Evolutionary conservation across 306 rosid species (phyloP).

Genomic region (Vachellia pachyceras): DNA sequence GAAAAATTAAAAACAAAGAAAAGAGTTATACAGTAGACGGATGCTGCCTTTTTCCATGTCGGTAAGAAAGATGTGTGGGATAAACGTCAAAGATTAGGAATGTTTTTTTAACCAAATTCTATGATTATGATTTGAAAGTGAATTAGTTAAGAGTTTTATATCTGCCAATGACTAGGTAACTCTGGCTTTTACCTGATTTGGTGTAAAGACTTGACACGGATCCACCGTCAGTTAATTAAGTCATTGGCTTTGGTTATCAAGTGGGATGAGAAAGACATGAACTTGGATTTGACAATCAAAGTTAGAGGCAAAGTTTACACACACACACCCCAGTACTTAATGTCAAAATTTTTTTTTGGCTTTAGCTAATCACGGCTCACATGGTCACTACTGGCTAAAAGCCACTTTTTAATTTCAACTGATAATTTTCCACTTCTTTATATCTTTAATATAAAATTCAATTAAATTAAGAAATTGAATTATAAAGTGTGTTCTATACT

Average conservation of each 20-base stretch:
- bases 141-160: neutral
- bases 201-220: neutral
- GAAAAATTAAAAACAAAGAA: too few species aligned
- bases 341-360: neutral
- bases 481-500: too few species aligned
- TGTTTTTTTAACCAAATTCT: neutral
- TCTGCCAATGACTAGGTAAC: neutral
- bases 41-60: neutral
- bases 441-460: too few species aligned
- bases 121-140: neutral
- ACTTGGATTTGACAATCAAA: neutral
- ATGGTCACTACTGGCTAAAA: neutral
- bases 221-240: neutral
- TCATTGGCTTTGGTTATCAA: neutral
- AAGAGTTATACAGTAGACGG: neutral
- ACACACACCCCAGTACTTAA: neutral
- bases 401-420: too few species aligned
- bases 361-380: neutral
- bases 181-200: neutral
- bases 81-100: neutral
- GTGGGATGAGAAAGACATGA: conserved; percentile 6
- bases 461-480: too few species aligned
- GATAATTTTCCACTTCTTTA: neutral
- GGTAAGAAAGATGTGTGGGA: neutral
- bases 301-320: neutral